A percentile compares a stretch with the other conserved stretches of the same genome.
These are phyloP conservation scores for Myxozyma neotropica DNA, from an alignment of 805 yeast species.

Conservation along the genomic window DNA sequence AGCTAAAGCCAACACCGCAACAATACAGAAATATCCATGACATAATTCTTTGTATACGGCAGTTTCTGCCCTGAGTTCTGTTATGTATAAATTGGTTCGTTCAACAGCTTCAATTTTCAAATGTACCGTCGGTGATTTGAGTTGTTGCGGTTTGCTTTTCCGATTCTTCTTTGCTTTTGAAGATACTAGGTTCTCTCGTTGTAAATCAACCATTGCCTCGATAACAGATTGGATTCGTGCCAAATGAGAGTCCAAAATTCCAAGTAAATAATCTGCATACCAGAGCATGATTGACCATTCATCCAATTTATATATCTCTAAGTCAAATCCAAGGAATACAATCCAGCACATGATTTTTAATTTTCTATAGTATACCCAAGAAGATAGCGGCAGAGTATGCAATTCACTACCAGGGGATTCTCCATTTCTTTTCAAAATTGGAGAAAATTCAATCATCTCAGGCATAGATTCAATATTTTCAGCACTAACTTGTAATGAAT, in stretches of 20 bases:
- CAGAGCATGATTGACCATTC: slow-evolving; percentile 71
- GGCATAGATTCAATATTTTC: slow-evolving; percentile 55
- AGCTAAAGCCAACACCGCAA: slow-evolving; percentile 18
- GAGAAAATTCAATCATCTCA: slow-evolving; percentile 25
- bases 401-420: slow-evolving; percentile 2
- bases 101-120: neutral
- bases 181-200: neutral
- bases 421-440: slow-evolving; percentile 1
- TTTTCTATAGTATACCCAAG: slow-evolving; percentile 70
- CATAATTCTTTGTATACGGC: slow-evolving; percentile 7
- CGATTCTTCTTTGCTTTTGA: slow-evolving; percentile 3
- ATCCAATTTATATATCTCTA: slow-evolving; percentile 70
- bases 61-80: neutral
- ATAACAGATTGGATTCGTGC: slow-evolving; percentile 44
- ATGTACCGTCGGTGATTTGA: neutral
- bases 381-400: slow-evolving; percentile 62
- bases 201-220: slow-evolving; percentile 22
- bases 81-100: neutral
- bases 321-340: slow-evolving; percentile 72
- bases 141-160: neutral
- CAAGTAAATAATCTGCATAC: slow-evolving; percentile 59
- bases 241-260: slow-evolving; percentile 49
- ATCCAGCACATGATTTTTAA: slow-evolving; percentile 70
- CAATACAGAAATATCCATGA: slow-evolving; percentile 15
- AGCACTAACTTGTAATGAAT: slow-evolving; percentile 74